Percentiles rank a stretch among this genome's conserved stretches.
Conservation (phyloP, 345 rosid species). For the Citrus maxima region DNA sequence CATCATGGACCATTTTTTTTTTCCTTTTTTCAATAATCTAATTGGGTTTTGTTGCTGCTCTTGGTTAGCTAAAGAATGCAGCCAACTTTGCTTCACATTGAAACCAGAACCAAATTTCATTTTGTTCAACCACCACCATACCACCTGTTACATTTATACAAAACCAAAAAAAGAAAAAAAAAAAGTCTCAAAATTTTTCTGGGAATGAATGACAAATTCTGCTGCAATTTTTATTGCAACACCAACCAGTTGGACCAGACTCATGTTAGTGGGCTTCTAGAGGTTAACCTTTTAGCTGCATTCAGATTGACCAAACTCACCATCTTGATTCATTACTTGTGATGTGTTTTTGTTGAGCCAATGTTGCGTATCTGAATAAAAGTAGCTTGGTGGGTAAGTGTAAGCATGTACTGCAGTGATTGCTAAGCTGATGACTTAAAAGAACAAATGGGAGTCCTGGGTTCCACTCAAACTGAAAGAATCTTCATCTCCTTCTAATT, state of each 20-base stretch:
- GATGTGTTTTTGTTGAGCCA: too few species aligned
- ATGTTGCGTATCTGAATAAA: constrained; percentile 4
- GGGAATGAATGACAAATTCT: constrained; percentile 8
- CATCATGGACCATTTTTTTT: background rate
- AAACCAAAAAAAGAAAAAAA: too few species aligned
- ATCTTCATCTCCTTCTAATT: too few species aligned
- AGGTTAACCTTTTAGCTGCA: background rate
- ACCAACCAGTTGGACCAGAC: constrained; percentile 12
- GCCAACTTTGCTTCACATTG: constrained; percentile 30
- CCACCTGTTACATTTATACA: background rate
- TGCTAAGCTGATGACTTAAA: background rate
- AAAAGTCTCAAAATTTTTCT: background rate
- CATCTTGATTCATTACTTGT: background rate
- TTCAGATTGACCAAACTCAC: background rate
- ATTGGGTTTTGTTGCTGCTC: background rate
- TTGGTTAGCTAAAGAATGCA: constrained; percentile 6
- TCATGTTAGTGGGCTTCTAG: background rate
- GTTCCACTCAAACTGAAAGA: background rate
- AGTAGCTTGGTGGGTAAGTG: background rate
- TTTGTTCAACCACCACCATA: background rate
- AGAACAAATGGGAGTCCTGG: background rate
- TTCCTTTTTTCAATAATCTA: too few species aligned
- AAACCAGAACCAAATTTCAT: constrained; percentile 6
- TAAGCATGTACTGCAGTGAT: background rate
- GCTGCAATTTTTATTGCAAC: constrained; percentile 12